These are phyloP conservation scores for Aegilops tauschii DNA, from an alignment of 176 grass and related monocot genomes.

Conservation along the genomic window DNA sequence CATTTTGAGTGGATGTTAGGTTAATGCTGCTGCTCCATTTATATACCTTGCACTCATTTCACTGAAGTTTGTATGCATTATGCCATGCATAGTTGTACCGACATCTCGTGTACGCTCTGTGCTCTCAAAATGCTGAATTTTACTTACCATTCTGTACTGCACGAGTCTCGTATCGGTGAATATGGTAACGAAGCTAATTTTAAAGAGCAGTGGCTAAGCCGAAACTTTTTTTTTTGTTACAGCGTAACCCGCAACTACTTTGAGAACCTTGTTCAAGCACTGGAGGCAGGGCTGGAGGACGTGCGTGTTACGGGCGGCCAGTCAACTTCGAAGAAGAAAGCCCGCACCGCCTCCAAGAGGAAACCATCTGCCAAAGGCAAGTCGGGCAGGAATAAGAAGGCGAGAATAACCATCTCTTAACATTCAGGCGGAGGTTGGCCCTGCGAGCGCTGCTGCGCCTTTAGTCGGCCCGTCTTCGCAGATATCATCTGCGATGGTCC, in stretches of 20 bases:
- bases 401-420: slow-evolving; percentile 29
- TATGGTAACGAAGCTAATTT: background rate
- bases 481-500: background rate
- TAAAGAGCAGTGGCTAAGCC: background rate
- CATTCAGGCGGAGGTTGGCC: slow-evolving; percentile 37
- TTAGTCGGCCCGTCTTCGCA: slow-evolving; percentile 17
- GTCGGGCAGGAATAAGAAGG: slow-evolving; percentile 37
- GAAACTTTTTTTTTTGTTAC: background rate
- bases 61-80: background rate
- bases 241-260: slow-evolving; percentile 90
- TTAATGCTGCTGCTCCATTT: background rate
- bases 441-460: slow-evolving; percentile 51
- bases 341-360: slow-evolving; percentile 36
- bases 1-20: background rate
- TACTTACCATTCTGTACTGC: background rate
- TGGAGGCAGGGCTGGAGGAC: slow-evolving; percentile 81
- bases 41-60: background rate
- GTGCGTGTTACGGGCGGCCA: slow-evolving; percentile 38
- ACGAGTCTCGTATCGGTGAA: background rate
- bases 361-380: slow-evolving; percentile 45
- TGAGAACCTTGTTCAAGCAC: slow-evolving; percentile 88
- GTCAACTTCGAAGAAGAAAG: slow-evolving; percentile 25
- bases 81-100: background rate
- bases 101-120: background rate
- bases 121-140: background rate